Conservation (phyloP, 495 filamentous ascomycete genomes). For the Opeltia flavorubescens region DNA sequence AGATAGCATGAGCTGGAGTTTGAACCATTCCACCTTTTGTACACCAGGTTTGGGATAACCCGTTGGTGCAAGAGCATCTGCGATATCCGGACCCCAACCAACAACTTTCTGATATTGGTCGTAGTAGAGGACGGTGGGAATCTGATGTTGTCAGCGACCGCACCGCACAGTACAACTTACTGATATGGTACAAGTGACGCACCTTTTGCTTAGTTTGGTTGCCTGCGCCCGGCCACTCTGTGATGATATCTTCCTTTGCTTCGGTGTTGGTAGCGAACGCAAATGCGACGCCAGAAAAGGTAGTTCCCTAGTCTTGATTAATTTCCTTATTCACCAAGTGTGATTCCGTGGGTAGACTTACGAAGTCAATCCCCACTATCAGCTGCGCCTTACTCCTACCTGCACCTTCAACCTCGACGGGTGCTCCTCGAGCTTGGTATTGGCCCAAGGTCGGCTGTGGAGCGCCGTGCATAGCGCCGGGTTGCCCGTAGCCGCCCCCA, state of each 20-base stretch:
- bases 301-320: slow-evolving; percentile 42
- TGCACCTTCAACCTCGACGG: slow-evolving; percentile 75
- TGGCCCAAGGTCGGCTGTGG: slow-evolving; percentile 24
- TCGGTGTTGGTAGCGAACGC: slow-evolving; percentile 69
- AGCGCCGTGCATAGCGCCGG: slow-evolving; percentile 16
- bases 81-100: slow-evolving; percentile 69
- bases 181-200: slow-evolving; percentile 2
- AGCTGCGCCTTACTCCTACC: slow-evolving; percentile 58
- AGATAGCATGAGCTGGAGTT: slow-evolving; percentile 67
- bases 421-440: slow-evolving; percentile 37
- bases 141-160: slow-evolving; percentile 28
- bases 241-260: slow-evolving; percentile 64
- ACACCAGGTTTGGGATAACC: slow-evolving; percentile 69
- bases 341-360: slow-evolving; percentile 10
- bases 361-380: slow-evolving; percentile 60
- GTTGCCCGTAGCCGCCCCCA: slow-evolving; percentile 24
- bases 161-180: not conserved
- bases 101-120: slow-evolving; percentile 74
- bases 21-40: slow-evolving; percentile 78
- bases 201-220: slow-evolving; percentile 70
- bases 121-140: slow-evolving; percentile 69
- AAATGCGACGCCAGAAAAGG: slow-evolving; percentile 67
- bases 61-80: slow-evolving; percentile 63
- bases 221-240: slow-evolving; percentile 65
- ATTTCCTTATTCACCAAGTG: not conserved